Conservation (phyloP, 2,329 filamentous ascomycete genomes). For the Penicillium palitans region DNA sequence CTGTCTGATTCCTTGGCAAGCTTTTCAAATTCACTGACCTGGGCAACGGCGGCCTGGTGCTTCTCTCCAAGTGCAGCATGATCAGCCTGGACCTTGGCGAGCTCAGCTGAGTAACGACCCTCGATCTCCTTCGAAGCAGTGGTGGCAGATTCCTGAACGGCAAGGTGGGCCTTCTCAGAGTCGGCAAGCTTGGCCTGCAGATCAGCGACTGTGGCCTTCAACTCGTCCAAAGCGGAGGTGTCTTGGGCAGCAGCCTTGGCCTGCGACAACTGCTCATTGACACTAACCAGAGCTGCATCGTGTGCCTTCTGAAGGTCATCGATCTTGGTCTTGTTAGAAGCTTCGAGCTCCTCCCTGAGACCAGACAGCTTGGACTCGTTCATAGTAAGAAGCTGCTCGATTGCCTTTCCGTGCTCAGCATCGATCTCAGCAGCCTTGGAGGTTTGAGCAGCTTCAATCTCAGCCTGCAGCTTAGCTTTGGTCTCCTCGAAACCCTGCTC, state of each 20-base stretch:
- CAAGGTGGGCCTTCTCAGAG: conserved; percentile 46
- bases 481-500: conserved; percentile 38
- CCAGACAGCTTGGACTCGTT: conserved; percentile 43
- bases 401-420: conserved; percentile 32
- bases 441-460: conserved; percentile 38
- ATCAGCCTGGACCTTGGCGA: conserved; percentile 46
- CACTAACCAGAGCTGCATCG: conserved; percentile 34
- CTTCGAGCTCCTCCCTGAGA: conserved; percentile 40
- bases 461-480: conserved; percentile 36
- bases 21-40: conserved; percentile 79
- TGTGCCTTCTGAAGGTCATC: conserved; percentile 40
- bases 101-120: conserved; percentile 46
- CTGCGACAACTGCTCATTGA: conserved; percentile 37
- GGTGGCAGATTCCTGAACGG: conserved; percentile 45
- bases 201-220: conserved; percentile 47
- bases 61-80: conserved; percentile 49
- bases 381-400: conserved; percentile 41
- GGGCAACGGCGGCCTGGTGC: conserved; percentile 41
- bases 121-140: conserved; percentile 21
- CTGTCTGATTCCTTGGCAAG: conserved; percentile 78
- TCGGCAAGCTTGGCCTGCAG: conserved; percentile 66
- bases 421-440: conserved; percentile 40
- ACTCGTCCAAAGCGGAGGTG: conserved; percentile 37
- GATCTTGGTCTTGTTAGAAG: conserved; percentile 37
- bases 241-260: conserved; percentile 40